Conservation (phyloP, 164 flowering plant species). For the Kingdonia uniflora region DNA sequence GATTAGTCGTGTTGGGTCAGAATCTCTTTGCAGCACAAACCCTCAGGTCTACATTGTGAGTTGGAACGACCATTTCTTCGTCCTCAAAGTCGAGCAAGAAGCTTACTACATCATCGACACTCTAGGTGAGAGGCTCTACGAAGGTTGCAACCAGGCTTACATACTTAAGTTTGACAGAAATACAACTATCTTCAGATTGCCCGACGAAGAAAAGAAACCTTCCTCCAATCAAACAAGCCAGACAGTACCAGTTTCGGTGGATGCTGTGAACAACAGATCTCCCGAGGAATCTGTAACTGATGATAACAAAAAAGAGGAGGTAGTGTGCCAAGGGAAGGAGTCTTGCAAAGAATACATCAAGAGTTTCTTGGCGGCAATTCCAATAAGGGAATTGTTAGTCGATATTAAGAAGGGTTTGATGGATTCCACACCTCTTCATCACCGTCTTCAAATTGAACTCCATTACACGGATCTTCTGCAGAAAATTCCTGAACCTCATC, state of each 20-base stretch:
- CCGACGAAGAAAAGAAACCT: constrained; percentile 28
- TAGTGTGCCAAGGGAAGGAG: constrained; percentile 76
- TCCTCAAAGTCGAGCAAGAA: constrained; percentile 80
- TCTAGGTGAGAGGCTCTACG: constrained; percentile 85
- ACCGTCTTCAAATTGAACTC: constrained; percentile 84
- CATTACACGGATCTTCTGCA: constrained; percentile 49
- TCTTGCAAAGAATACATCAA: constrained; percentile 92
- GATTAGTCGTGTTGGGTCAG: constrained; percentile 34
- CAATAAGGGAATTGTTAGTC: constrained; percentile 75
- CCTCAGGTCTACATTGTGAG: constrained; percentile 71
- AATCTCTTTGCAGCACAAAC: constrained; percentile 9
- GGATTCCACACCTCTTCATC: constrained; percentile 65
- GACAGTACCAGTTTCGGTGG: constrained; percentile 15
- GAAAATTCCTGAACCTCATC: constrained; percentile 14
- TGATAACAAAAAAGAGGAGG: constrained; percentile 34
- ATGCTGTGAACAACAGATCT: constrained; percentile 10
- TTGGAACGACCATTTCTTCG: constrained; percentile 96
- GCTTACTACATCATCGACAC: constrained; percentile 93
- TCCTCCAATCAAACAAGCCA: constrained; percentile 17
- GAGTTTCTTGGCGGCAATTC: constrained; percentile 92
- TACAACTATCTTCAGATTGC: constrained; percentile 41
- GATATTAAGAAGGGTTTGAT: constrained; percentile 82
- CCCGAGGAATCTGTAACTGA: constrained; percentile 23
- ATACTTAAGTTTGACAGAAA: constrained; percentile 66
- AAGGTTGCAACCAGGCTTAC: constrained; percentile 91